Conservation (phyloP, 2,329 filamentous ascomycete genomes). For the Calonectria henricotiae region DNA sequence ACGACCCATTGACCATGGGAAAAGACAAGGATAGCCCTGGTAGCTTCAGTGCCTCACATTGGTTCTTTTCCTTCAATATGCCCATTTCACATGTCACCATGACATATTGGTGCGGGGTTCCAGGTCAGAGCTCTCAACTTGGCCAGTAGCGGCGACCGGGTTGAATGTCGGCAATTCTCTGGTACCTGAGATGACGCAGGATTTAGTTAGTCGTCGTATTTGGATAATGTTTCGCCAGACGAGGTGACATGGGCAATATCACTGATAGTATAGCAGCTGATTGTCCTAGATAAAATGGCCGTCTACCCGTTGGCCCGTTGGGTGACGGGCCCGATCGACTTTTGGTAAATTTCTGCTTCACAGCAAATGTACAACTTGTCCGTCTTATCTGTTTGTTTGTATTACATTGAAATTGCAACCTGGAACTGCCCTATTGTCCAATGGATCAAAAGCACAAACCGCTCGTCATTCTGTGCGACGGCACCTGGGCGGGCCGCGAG, state of each 20-base stretch:
- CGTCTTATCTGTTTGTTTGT: no score
- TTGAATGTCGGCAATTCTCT: background rate
- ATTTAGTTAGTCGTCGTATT: background rate
- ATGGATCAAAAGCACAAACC: slow-evolving; percentile 10
- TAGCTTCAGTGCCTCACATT: background rate
- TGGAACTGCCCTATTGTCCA: no score
- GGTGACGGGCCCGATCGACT: no score
- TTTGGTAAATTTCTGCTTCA: no score
- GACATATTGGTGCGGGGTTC: background rate
- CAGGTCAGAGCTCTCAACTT: no score
- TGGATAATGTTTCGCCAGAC: background rate
- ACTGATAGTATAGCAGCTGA: background rate
- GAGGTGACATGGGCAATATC: background rate
- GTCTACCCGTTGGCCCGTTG: no score
- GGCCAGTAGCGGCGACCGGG: background rate
- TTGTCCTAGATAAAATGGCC: background rate
- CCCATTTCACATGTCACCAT: slow-evolving; percentile 10
- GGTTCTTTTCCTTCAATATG: background rate
- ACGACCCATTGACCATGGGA: background rate
- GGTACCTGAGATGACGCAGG: background rate
- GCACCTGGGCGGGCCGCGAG: slow-evolving; percentile 47
- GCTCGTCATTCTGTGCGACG: slow-evolving; percentile 44
- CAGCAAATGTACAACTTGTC: no score
- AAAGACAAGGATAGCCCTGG: background rate
- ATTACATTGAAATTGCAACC: background rate